Evolutionary conservation across 345 rosid species (phyloP), one percentile per base, ranked within the genome.

Genomic region (Citrus trifoliata): DNA sequence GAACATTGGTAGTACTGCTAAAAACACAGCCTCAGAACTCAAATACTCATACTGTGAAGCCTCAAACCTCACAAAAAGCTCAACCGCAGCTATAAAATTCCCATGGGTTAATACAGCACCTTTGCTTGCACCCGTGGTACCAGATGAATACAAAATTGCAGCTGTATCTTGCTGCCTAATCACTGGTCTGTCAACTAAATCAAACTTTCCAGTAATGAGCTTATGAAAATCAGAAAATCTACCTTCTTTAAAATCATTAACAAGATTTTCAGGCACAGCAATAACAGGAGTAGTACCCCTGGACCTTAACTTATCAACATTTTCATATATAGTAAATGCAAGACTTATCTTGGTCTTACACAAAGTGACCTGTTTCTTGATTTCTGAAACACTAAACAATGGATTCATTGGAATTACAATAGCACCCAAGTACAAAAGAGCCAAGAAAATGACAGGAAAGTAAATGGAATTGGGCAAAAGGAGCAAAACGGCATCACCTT

Each of bases 91-190:
- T 67, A 95, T 92, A 24, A 93, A 65, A 72, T 90, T 95, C 80
- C 85, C 82, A 55, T 93, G 98, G 3, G 98, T 89, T 35, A 95
- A 67, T 77, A 93, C 60, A 28, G 85, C 98, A 55, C 98, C 97
- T 85, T 95, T 93, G 84, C 89, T 93, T 59, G 82, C 86, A 32
- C 95, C 97, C 13, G 98, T 92, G 5, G 98, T 95, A 2, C 98
- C 98, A 0, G 98, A 95, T 0, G 98, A 93, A 77, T 90, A 90
- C 86, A 95, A 67, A 73, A 95, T 89, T 4, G 91, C 98, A 2
- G 97, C 98, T n/a, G 85, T 82, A 74, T 93, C 95, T 27, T 89
- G 88, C 80, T 93, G 98, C 82, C 85, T 87, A 79, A 90, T 88
- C 56, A 77, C 77, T 1, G 90, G 90, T 73, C 76, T 85, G 1